Percentiles rank a stretch among this genome's conserved stretches.
phyloP scores from a whole-genome alignment of 164 flowering plant genomes.

The Tetracentron sinense region DNA sequence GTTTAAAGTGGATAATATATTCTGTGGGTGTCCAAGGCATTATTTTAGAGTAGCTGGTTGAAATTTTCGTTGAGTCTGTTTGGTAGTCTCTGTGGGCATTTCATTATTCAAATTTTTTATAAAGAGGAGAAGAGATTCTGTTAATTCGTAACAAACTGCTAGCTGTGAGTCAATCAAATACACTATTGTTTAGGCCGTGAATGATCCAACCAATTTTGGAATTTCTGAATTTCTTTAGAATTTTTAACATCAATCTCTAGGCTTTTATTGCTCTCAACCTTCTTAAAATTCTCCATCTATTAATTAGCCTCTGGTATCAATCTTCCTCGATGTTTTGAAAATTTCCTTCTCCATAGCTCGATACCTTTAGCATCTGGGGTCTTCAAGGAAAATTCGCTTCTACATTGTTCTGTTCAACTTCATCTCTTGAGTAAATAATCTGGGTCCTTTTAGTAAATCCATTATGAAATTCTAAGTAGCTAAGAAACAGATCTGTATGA shows the following conservation, averaged over 20 bases:
- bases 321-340: too few relatives aligned
- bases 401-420: background rate
- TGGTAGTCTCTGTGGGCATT: background rate
- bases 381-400: too few relatives aligned
- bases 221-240: background rate
- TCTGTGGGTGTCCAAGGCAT: background rate
- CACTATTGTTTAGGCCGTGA: background rate
- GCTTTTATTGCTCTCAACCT: background rate
- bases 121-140: too few relatives aligned
- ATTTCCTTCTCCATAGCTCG: too few relatives aligned
- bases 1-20: background rate
- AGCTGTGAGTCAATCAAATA: background rate
- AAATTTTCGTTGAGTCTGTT: background rate
- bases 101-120: too few relatives aligned
- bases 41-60: background rate
- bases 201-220: background rate
- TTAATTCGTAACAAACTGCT: too few relatives aligned
- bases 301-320: too few relatives aligned
- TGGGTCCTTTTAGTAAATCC: background rate
- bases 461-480: too few relatives aligned
- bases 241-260: background rate
- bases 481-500: background rate
- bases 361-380: too few relatives aligned
- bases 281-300: background rate
- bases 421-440: background rate